Evolutionary conservation across 495 filamentous ascomycete genomes (phyloP), one percentile per base, ranked within the genome.

Genomic region (Sporormia fimetaria): DNA sequence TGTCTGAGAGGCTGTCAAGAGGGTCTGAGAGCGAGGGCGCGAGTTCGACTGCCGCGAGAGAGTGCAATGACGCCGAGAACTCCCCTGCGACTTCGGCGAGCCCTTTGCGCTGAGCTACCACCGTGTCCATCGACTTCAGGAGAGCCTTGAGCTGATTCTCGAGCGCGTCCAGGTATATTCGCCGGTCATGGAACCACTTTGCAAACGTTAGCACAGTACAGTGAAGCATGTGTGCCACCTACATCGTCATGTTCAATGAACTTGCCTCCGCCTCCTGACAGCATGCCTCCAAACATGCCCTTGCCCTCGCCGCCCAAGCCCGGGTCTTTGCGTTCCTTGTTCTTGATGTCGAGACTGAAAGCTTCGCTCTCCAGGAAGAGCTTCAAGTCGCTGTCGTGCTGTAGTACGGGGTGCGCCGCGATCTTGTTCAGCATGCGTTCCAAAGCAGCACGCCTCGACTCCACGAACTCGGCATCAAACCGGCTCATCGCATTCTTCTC

Each of bases 241-340:
- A 90, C 84, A 62, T 98, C 90, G 63, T 98, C 90, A 53, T 94
- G 92, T 58, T 98, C 90, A 28, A 96, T 80, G 63, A 96, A 98
- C 60, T 98, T 98, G 35, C 66, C 67, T 21, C 78, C 73, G 16
- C 70, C 63, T 18, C 86, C 84, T 21, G 40, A 83, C 74, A 39
- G 67, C 40, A 95, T 71, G 10, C 78, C 78, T 52, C 87, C 81
- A 41, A 95, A 71, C 70, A 96, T 79, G 38, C 90, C 85, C 67
- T 95, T 95, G 64, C 75, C 90, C 62, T 94, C 90, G 31, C 77
- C 78, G n/a, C n/a, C n/a, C 3, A 92, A 68, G 44, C 76, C 76
- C 1, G 83, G 86, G 47, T 94, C 83, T 56, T 83, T 78, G 30
- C 90, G 80, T 60, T 96, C 92, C 63, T 94, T 94, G 64, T 96